Evolutionary conservation across 2,329 filamentous ascomycete genomes (phyloP), one percentile per base, ranked within the genome.

Genomic region (Coniochaeta hoffmannii): DNA sequence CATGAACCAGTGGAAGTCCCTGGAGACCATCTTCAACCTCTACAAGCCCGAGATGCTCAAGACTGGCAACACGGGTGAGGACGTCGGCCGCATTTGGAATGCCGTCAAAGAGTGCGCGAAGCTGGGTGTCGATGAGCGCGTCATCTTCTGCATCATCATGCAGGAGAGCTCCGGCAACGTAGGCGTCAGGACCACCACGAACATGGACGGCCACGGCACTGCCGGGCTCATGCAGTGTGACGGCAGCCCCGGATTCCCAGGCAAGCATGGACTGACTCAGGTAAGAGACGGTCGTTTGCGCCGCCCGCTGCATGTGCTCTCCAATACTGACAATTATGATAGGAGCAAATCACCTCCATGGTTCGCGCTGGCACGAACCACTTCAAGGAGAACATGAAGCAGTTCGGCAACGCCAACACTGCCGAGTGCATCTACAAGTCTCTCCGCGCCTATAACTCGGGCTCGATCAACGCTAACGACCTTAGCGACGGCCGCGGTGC

Each of bases 91-190:
- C 38, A 72, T 72, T 58, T 65, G 59, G 60, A 66, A 65, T 46
- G 68, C 68, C 26, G 63, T 71, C 19, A 50, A 56, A 5, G 63
- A 67, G 49, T 62, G 60, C 38, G 65, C 65, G 54, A 64, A 65
- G 58, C 57, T 66, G 30, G 66, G 68, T 35, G 68, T 73, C 50
- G 70, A 71, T 55, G 58, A 63, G 55, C 60, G 69, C n/a, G 65
- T 73, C 46, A 69, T 73, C 58, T 65, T 73, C 51, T 64, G 61
- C 53, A 71, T 73, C 58, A 72, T 74, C 58, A 73, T 74, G 69
- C 69, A 73, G 62, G 72, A 73, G 63, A 70, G 66, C 58, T 66
- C 64, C 53, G 71, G 71, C 30, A 65, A 71, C 56, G 70, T 74
- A 28, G 69, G 68, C 12, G 70, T 71, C 14, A 46, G 32, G 3